Evolutionary conservation across 768 basidiomycete genomes (phyloP).

Genomic region (Pulveroboletus sp.): DNA sequence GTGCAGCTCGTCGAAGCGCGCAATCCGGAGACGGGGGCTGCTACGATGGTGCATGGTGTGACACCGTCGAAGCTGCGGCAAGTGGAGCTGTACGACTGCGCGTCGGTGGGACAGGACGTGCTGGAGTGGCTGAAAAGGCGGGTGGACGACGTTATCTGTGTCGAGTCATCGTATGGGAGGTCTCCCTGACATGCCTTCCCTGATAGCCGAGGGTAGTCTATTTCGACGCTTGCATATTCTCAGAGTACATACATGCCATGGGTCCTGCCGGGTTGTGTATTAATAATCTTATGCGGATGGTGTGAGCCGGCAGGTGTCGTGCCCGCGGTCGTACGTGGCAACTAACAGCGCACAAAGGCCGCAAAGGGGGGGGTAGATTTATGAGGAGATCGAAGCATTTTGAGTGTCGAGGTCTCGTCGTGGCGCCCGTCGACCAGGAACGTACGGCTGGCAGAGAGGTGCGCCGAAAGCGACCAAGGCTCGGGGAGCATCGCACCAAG

Average conservation of each 20-base stretch:
- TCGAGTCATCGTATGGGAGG: conserved; percentile 51
- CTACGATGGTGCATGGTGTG: conserved; percentile 39
- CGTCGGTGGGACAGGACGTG: conserved; percentile 62
- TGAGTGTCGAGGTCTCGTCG: conserved; percentile 6
- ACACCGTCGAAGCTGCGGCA: conserved; percentile 48
- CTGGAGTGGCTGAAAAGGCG: conserved; percentile 60
- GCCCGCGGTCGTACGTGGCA: background rate
- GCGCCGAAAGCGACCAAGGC: too few relatives aligned
- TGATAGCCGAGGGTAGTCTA: background rate
- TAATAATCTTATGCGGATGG: conserved; percentile 12
- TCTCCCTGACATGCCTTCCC: conserved; percentile 18
- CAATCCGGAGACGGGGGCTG: conserved; percentile 49
- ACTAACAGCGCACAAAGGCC: conserved; percentile 13
- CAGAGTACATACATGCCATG: background rate
- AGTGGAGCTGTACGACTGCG: conserved; percentile 65
- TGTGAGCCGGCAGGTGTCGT: background rate
- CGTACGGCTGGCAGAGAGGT: background rate
- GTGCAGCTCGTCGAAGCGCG: conserved; percentile 69
- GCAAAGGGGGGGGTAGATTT: background rate
- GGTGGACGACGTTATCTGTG: conserved; percentile 57
- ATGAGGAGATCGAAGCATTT: conserved; percentile 7
- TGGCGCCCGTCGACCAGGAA: background rate
- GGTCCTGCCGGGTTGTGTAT: conserved; percentile 14
- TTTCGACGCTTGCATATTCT: conserved; percentile 4
- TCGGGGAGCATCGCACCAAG: too few relatives aligned